Percentiles rank a stretch among this genome's conserved stretches.
These are phyloP conservation scores for Geoglossum cookeanum DNA, from an alignment of 2,329 filamentous ascomycete species.

Conservation along the genomic window DNA sequence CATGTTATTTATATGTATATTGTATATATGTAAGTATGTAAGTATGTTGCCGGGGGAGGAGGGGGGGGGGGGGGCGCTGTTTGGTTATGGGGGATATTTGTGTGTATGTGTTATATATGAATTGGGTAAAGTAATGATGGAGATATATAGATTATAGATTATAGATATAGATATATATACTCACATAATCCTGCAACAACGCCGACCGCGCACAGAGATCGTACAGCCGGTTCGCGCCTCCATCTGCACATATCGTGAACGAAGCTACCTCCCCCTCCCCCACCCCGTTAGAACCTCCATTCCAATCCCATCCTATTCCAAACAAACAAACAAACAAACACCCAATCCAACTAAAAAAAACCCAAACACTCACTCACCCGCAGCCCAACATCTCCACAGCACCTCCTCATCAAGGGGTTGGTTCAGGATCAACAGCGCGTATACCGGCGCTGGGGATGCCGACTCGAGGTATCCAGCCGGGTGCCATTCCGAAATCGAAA, in stretches of 20 bases:
- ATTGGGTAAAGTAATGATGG: no score
- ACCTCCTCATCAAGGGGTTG: slow-evolving; percentile 28
- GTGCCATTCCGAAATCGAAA: slow-evolving; percentile 15
- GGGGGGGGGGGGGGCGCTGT: no score
- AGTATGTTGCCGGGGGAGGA: no score
- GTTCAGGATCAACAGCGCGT: slow-evolving; percentile 38
- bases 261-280: background rate
- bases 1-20: background rate
- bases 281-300: background rate
- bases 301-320: no score
- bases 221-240: slow-evolving; percentile 64
- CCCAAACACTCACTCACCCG: background rate
- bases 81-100: no score
- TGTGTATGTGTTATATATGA: no score
- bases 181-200: no score
- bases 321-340: background rate
- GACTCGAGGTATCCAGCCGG: slow-evolving; percentile 19
- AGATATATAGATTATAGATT: no score
- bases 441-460: slow-evolving; percentile 17
- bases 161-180: no score
- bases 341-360: no score
- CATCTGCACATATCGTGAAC: slow-evolving; percentile 62
- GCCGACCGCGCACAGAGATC: slow-evolving; percentile 20
- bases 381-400: slow-evolving; percentile 2
- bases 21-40: no score